These are phyloP conservation scores for Pythium monospermum DNA, from an alignment of 352 stramenopile species.

Conservation along the genomic window DNA sequence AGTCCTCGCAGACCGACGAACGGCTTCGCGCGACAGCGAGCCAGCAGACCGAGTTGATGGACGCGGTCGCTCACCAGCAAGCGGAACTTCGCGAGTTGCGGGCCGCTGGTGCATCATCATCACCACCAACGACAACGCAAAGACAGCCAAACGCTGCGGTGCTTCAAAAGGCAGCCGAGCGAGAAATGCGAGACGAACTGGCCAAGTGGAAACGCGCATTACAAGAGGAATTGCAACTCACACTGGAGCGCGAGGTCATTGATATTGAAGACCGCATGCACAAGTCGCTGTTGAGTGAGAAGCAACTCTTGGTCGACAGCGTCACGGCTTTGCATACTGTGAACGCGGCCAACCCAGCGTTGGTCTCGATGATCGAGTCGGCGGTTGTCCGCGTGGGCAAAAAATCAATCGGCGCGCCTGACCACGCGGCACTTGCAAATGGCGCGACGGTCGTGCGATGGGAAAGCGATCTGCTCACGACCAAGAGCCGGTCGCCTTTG, in stretches of 20 bases:
- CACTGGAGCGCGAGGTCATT: slow-evolving; percentile 45
- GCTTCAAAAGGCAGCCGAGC: slow-evolving; percentile 8
- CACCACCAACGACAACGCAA: not conserved
- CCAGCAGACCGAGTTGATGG: slow-evolving; percentile 10
- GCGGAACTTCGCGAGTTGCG: slow-evolving; percentile 13
- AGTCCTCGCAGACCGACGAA: slow-evolving; percentile 12
- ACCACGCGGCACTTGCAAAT: slow-evolving; percentile 65
- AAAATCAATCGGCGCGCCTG: slow-evolving; percentile 49
- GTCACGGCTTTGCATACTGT: slow-evolving; percentile 42
- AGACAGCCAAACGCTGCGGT: not conserved
- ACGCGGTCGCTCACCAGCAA: slow-evolving; percentile 14
- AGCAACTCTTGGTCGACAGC: slow-evolving; percentile 45
- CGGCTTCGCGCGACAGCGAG: not conserved
- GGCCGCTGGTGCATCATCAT: not conserved
- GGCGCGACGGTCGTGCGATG: slow-evolving; percentile 54
- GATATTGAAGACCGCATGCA: slow-evolving; percentile 57
- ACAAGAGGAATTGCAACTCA: slow-evolving; percentile 33
- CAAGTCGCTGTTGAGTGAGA: slow-evolving; percentile 53
- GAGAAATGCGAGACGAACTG: slow-evolving; percentile 23
- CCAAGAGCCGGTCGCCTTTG: slow-evolving; percentile 27
- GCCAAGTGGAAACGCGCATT: slow-evolving; percentile 24
- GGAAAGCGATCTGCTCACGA: slow-evolving; percentile 58
- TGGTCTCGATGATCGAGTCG: slow-evolving; percentile 49
- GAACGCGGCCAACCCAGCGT: slow-evolving; percentile 50
- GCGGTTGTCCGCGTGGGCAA: slow-evolving; percentile 28